Conservation (phyloP, 768 basidiomycete genomes). For the Hydnomerulius pinastri region DNA sequence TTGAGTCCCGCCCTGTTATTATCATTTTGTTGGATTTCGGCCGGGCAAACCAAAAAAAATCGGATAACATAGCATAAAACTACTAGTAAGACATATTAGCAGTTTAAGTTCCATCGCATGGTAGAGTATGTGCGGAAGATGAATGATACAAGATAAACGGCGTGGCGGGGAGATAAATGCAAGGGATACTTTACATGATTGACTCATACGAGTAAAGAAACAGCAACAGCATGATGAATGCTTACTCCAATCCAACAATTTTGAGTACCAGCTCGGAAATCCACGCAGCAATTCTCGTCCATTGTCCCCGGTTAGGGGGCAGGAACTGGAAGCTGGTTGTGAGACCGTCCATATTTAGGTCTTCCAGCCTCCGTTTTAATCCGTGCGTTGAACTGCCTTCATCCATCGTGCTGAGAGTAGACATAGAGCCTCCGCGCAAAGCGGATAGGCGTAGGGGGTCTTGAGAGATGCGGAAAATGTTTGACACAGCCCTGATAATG, state of each 20-base stretch:
- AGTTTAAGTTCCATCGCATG: neutral
- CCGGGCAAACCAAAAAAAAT: too few relatives aligned
- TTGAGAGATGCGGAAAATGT: conserved; percentile 70
- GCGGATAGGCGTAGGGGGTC: conserved; percentile 47
- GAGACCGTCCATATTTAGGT: conserved; percentile 72
- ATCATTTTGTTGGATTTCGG: too few relatives aligned
- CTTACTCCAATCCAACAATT: conserved; percentile 44
- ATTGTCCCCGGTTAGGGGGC: conserved; percentile 51
- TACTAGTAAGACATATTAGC: conserved; percentile 6
- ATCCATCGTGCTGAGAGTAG: conserved; percentile 65
- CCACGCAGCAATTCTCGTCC: conserved; percentile 72
- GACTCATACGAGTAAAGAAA: conserved; percentile 2
- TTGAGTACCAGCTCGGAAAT: conserved; percentile 62
- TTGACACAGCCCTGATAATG: conserved; percentile 73
- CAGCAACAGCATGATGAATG: conserved; percentile 2
- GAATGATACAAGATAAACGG: conserved; percentile 5
- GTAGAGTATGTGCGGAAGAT: conserved; percentile 13
- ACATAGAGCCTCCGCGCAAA: conserved; percentile 53
- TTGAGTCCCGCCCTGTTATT: too few relatives aligned
- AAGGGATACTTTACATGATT: conserved; percentile 20
- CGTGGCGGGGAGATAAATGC: neutral
- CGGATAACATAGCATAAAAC: neutral
- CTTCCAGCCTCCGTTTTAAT: conserved; percentile 60
- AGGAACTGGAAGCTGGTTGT: conserved; percentile 75
- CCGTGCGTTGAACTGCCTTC: conserved; percentile 46